Evolutionary conservation across 2,329 filamentous ascomycete genomes (phyloP).

Genomic region (Conoideocrella luteorostrata): DNA sequence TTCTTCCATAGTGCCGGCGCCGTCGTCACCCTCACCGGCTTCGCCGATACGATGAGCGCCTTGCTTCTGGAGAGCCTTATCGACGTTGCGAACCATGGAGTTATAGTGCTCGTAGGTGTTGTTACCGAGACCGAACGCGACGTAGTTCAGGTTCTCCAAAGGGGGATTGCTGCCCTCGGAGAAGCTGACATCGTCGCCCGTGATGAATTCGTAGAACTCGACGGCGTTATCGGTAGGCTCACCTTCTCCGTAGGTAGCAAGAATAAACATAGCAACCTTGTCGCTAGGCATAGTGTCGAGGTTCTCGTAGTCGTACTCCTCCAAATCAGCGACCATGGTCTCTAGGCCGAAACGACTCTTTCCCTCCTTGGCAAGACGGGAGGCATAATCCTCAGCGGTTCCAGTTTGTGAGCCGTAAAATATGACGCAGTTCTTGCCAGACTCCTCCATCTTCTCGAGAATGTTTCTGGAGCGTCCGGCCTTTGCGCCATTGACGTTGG

Average conservation of each 20-base stretch:
- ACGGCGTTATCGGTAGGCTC: conserved; percentile 98
- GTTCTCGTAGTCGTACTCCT: conserved; percentile 96
- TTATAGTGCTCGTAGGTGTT: conserved; percentile 99
- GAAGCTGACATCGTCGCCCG: conserved; percentile 73
- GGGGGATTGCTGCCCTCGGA: conserved; percentile 67
- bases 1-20: conserved; percentile 98
- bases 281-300: conserved; percentile 82
- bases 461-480: conserved; percentile 86
- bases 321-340: conserved; percentile 96
- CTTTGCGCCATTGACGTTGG: conserved; percentile 63
- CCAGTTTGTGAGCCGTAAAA: conserved; percentile 99
- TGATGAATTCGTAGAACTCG: conserved; percentile 97
- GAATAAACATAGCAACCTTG: conserved; percentile 89
- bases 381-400: conserved; percentile 97
- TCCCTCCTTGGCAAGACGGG: conserved; percentile 91
- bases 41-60: conserved; percentile 79
- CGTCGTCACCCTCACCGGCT: conserved; percentile 93
- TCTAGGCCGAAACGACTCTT: conserved; percentile 93
- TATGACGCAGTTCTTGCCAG: conserved; percentile 92
- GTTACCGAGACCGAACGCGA: conserved; percentile 94
- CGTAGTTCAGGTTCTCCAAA: conserved; percentile 80
- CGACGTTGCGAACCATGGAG: conserved; percentile 90
- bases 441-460: conserved; percentile 91
- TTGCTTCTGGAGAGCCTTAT: conserved; percentile 72
- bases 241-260: conserved; percentile 96